Evolutionary conservation across 345 rosid genomes (phyloP), one percentile per base, ranked within the genome.

Genomic region (Salix dunnii): DNA sequence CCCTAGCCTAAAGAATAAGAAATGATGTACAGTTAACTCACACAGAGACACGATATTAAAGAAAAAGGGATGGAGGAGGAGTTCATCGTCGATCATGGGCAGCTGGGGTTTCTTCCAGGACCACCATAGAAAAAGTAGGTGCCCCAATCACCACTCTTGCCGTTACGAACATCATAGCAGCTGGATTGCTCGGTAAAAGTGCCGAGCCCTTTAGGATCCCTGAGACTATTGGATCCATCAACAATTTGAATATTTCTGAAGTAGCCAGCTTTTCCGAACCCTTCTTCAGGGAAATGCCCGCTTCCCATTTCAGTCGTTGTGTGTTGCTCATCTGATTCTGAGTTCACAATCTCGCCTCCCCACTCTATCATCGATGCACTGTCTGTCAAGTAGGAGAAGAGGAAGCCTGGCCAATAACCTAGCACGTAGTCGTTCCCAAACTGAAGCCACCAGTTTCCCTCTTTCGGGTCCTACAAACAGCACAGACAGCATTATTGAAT

Each of bases 251-350:
- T 60, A 42, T 82, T 82, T 66, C 66, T 74, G 68, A 86, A 77
- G 64, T 62, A 88, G 55, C 85, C 68, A 13, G 91, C 71, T 18
- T 73, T 86, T 21, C 85, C 74, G 35, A 62, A 82, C 48, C 89
- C 85, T 71, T 75, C 81, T 6, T 64, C 73, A 1, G 88, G 80
- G 25, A 86, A 88, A 72, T 68, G 82, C 0, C 88, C 88, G 69
- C 91, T 86, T 6, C 89, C 89, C 89, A 88, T 88, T 4, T 82
- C 73, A 21, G 88, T 85, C 0, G 72, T 14, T 0, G 89, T 82
- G 62, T 80, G 88, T 5, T 38, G 67, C 18, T 77, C 82, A 0
- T 27, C 58, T 5, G 69, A 7, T 7, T 27, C 27, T 10, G 40
- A 46, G 71, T 88, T 77, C 10, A 75, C 70, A 20, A 86, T 28